Conservation (phyloP, 495 filamentous ascomycete species). For the Xylaria longipes region DNA sequence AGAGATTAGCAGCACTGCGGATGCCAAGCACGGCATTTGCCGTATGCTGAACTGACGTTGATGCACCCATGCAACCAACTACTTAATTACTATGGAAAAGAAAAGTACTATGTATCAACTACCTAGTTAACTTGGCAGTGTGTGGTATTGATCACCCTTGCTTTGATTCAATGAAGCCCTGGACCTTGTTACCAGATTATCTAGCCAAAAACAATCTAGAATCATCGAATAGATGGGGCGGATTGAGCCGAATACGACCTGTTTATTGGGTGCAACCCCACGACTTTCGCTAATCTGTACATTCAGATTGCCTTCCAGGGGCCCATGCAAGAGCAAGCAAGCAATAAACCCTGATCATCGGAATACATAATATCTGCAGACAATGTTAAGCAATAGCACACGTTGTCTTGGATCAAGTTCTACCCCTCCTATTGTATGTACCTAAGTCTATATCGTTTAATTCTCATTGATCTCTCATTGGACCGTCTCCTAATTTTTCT, state of each 20-base stretch:
- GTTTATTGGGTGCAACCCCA: background rate
- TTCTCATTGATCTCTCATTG: background rate
- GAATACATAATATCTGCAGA: background rate
- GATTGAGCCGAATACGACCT: constrained; percentile 3
- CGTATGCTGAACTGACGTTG: background rate
- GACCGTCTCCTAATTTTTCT: background rate
- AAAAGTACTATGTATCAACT: background rate
- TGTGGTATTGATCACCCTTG: background rate
- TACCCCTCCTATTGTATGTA: background rate
- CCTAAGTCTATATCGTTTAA: background rate
- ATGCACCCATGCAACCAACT: background rate
- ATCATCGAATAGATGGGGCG: background rate
- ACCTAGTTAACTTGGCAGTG: background rate
- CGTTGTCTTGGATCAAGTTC: background rate
- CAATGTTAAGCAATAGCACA: background rate
- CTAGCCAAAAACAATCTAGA: background rate
- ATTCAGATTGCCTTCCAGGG: background rate
- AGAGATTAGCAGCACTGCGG: background rate
- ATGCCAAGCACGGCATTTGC: background rate
- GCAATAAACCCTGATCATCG: background rate
- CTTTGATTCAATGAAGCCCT: background rate
- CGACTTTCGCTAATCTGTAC: background rate
- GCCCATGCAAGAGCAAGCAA: background rate
- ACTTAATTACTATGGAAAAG: background rate
- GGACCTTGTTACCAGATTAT: background rate